Conservation (phyloP, 78 protist genomes). For the Tieghemostelium lacteum region DNA sequence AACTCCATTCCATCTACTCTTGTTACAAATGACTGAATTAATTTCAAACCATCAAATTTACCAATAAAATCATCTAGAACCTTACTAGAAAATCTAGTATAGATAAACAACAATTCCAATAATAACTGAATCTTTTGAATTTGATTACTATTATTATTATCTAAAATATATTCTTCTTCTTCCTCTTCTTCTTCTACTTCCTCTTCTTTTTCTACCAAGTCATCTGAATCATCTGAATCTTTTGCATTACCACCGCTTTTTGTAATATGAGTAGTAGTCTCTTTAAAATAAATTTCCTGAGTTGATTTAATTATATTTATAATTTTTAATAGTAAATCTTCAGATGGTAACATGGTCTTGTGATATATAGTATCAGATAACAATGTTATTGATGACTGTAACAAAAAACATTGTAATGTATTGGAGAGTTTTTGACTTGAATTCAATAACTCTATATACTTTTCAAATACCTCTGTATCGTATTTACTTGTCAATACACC, state of each 20-base stretch:
- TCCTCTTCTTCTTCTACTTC: slow-evolving; percentile 1
- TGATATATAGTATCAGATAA: slow-evolving; percentile 60
- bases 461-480: slow-evolving; percentile 34
- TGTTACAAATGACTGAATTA: slow-evolving; percentile 12
- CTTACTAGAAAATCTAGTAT: slow-evolving; percentile 24
- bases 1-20: neutral
- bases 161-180: neutral
- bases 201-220: neutral
- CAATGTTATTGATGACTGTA: slow-evolving; percentile 49
- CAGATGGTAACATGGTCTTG: neutral
- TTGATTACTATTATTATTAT: neutral
- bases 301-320: slow-evolving; percentile 8
- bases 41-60: slow-evolving; percentile 8
- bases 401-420: slow-evolving; percentile 44
- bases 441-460: slow-evolving; percentile 13
- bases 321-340: neutral
- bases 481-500: slow-evolving; percentile 67
- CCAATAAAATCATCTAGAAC: slow-evolving; percentile 6
- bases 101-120: slow-evolving; percentile 43
- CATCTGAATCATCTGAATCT: neutral
- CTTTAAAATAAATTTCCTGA: neutral
- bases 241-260: neutral
- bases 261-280: neutral
- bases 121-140: slow-evolving; percentile 13
- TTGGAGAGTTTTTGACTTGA: slow-evolving; percentile 8